Evolutionary conservation across 2,329 filamentous ascomycete genomes (phyloP), one percentile per base, ranked within the genome.

Genomic region (Cordyceps fumosorosea): DNA sequence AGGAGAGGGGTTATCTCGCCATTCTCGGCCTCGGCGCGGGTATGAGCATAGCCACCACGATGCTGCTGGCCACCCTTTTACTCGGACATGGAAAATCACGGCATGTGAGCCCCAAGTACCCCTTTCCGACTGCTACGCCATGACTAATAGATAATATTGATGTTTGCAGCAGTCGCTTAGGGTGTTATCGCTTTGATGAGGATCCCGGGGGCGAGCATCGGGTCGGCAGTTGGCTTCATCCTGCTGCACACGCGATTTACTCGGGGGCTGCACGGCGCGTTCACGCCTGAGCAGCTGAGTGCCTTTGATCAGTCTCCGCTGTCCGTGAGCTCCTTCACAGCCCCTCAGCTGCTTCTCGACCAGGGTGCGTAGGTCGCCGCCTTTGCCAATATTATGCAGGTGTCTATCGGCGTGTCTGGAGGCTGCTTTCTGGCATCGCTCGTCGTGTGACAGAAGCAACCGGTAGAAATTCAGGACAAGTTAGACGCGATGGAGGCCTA

Each of bases 31-130:
- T 37, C 5, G 51, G 51, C 10, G 51, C 51, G 12, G 51, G 51
- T 5, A 34, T 53, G 51, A 53, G 37, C 29, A 53, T 53, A 37
- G 51, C 51, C n/a, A 53, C 51, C 6, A 53, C 51, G 51, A 53
- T 29, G 51, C 51, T 53, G 4, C 51, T 53, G 18, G 51, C 51
- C n/a, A 29, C n/a, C 51, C n/a, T 37, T 53, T 29, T 29, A 53
- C 51, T 20, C 51, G 32, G 51, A 53, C 6, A 81, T 83, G 14
- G 82, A 68, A 0, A 78, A 77, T 0, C 81, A 76, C 1, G 81
- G 81, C 6, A 84, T 67, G 0, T 83, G 83, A 0, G 85, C 75
- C 12, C 24, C 29, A 32, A 12, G 84, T 71, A 37, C 29, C 10
- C 18, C 5, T 5, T 18, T 16, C 2, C 5, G 24, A 16, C 14